phyloP scores from a whole-genome alignment of 148 eudicot genomes.

The Agrostemma githago region DNA sequence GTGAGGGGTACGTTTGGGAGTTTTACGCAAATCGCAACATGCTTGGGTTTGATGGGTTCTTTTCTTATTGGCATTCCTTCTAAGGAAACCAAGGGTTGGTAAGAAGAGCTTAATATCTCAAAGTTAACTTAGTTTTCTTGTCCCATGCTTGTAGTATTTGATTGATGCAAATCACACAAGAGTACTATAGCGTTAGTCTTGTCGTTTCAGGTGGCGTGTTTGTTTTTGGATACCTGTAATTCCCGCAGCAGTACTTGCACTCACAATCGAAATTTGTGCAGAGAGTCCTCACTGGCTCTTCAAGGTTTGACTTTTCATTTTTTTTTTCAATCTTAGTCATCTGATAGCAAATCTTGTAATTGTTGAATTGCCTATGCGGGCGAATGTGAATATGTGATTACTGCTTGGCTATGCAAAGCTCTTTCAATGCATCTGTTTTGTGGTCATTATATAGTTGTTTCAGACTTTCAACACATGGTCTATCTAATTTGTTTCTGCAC shows the following conservation, averaged over 20 bases:
- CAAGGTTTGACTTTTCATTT: slow-evolving; percentile 40
- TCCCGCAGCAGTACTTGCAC: slow-evolving; percentile 71
- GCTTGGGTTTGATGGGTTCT: slow-evolving; percentile 70
- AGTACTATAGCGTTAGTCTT: slow-evolving; percentile 7
- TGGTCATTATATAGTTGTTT: neutral
- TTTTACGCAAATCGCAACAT: slow-evolving; percentile 81
- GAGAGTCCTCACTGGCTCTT: slow-evolving; percentile 95
- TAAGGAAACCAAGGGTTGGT: slow-evolving; percentile 67
- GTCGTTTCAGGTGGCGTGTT: slow-evolving; percentile 72
- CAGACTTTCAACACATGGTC: neutral
- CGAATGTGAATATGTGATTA: neutral
- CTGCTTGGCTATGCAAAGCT: neutral
- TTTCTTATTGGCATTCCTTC: slow-evolving; percentile 77
- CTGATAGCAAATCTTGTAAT: neutral
- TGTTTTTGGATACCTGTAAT: slow-evolving; percentile 83
- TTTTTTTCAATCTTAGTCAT: neutral
- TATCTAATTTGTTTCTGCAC: neutral
- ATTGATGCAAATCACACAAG: neutral
- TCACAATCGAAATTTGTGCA: slow-evolving; percentile 68
- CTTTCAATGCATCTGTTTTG: neutral
- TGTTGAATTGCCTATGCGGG: neutral
- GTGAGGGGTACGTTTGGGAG: slow-evolving; percentile 95
- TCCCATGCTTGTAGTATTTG: neutral
- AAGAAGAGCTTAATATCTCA: slow-evolving; percentile 29
- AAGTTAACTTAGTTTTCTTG: neutral